phyloP scores from a whole-genome alignment of 2,329 filamentous ascomycete genomes.

The Trichoderma sp. region DNA sequence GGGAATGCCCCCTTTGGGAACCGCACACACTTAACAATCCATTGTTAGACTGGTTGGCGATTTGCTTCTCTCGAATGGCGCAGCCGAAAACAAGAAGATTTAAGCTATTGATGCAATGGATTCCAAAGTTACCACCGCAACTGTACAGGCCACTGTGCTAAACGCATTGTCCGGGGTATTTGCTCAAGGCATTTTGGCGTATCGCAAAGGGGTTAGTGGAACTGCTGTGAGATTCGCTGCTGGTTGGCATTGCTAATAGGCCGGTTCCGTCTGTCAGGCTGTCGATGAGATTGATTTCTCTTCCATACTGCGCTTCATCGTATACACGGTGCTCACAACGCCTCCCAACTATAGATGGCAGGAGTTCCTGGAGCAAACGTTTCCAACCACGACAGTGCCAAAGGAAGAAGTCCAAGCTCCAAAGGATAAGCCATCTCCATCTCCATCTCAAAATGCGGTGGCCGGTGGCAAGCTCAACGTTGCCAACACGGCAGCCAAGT shows the following conservation, averaged over 20 bases:
- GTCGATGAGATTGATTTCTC: constrained; percentile 21
- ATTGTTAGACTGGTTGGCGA: background rate
- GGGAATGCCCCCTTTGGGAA: constrained; percentile 13
- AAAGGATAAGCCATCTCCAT: background rate
- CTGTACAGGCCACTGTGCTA: constrained; percentile 21
- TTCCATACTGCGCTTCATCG: constrained; percentile 20
- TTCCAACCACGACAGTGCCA: constrained; percentile 19
- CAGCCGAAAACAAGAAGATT: background rate
- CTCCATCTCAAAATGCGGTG: background rate
- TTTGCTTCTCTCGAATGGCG: background rate
- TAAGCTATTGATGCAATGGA: constrained; percentile 21
- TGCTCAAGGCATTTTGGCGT: constrained; percentile 25
- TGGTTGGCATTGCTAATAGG: background rate
- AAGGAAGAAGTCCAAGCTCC: background rate
- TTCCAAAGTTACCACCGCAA: constrained; percentile 21
- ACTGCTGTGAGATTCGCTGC: background rate
- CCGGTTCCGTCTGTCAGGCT: background rate
- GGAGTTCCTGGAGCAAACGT: constrained; percentile 22
- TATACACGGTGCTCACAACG: constrained; percentile 27
- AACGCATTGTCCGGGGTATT: constrained; percentile 23
- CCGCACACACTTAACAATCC: constrained; percentile 6
- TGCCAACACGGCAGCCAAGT: constrained; percentile 25
- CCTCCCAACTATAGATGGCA: constrained; percentile 27
- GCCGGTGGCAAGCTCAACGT: constrained; percentile 23
- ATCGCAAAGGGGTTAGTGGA: constrained; percentile 13